Base-by-base conservation (phyloP, 2,329 filamentous ascomycete species). In the Paecilomyces sp. region DNA sequence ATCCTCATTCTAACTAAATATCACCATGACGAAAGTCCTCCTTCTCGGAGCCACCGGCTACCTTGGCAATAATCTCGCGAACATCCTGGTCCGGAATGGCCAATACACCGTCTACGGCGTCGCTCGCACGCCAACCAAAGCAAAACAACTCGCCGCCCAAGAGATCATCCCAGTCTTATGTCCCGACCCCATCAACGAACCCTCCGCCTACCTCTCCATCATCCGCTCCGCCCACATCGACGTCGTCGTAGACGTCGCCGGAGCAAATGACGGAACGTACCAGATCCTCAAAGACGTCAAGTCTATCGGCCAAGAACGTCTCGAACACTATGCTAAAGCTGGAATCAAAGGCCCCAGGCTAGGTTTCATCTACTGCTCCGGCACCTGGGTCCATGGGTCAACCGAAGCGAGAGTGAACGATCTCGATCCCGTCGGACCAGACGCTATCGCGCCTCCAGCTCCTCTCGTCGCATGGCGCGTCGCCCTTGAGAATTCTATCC, bases 371-470 rank as follows among this genome's bases (percentile, higher is more conserved):
- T 77, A 75, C 31, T 67, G 66, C 41, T 75, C 71, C 9, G 74
- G 75, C 2, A 67, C 66, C 0, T 77, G 74, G 74, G 68, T 76
- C 1, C 71, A 77, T 57, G 74, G 75, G 1, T 72, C 68, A 0
- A 66, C 64, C 3, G 41, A 63, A 3, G 57, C 57, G 0, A 61
- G 65, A 0, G 66, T 73, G 18, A 71, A 66, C 55, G 73, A 76
- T 56, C 57, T 73, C 3, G 63, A 65, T 12, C 64, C 68, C 7
- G 67, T 72, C 1, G 74, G 65, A 50, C 50, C 54, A 25, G 52
- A 58, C 59, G 33, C 65, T 58, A 15, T 30, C 47, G 56, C 63
- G 47, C 62, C 61, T 34, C 67, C 73, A 9, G 55, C 64, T 6
- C 60, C 61, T 3, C 30, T 71, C 30, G 67, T 71, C 5, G 62